These are phyloP conservation scores for Xylaria intraflava DNA, from an alignment of 495 filamentous ascomycete genomes.

Conservation along the genomic window DNA sequence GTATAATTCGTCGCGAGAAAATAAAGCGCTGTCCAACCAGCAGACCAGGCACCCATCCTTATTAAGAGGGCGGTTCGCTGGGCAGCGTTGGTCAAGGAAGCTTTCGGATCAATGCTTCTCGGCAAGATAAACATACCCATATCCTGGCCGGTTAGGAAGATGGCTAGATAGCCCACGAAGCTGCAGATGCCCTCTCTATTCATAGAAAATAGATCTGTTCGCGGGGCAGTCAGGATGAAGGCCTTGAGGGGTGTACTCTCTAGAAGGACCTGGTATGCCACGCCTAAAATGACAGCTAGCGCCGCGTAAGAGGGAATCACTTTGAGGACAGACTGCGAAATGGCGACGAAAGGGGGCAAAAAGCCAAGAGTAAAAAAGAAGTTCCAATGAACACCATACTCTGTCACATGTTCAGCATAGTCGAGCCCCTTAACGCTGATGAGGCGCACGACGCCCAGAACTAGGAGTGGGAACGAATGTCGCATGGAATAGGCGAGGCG, in stretches of 20 bases:
- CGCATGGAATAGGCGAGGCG: conserved; percentile 60
- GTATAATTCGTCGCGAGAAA: conserved; percentile 56
- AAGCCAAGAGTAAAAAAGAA: conserved; percentile 97
- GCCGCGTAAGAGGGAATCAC: conserved; percentile 65
- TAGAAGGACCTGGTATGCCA: conserved; percentile 65
- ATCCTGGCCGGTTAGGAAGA: conserved; percentile 86
- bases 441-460: conserved; percentile 73
- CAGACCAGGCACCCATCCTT: conserved; percentile 52
- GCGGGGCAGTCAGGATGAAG: conserved; percentile 78
- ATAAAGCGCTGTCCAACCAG: conserved; percentile 63
- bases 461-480: conserved; percentile 75
- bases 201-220: conserved; percentile 69
- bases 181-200: conserved; percentile 93
- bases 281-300: conserved; percentile 58
- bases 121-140: conserved; percentile 73
- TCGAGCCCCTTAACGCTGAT: conserved; percentile 89
- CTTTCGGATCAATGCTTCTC: conserved; percentile 38
- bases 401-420: conserved; percentile 94
- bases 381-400: conserved; percentile 99
- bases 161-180: conserved; percentile 87
- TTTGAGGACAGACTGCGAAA: conserved; percentile 61
- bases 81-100: conserved; percentile 24
- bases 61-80: conserved; percentile 52
- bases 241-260: conserved; percentile 71
- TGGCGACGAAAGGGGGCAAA: conserved; percentile 81